Evolutionary conservation across 1,284 basidiomycete genomes (phyloP).

Genomic region (Malassezia brasiliensis): DNA sequence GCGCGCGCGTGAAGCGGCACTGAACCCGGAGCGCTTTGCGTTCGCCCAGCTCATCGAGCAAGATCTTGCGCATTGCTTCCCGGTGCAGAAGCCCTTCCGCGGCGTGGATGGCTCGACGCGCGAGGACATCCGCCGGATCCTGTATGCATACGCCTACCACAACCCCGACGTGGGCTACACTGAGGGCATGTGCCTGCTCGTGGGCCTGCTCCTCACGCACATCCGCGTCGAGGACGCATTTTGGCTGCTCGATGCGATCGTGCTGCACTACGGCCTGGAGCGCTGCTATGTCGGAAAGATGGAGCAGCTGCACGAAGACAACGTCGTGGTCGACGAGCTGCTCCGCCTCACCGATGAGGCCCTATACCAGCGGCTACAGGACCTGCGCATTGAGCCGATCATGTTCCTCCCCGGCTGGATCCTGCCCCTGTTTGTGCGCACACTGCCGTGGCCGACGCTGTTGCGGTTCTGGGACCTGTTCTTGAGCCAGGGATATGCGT

Average conservation of each 20-base stretch:
- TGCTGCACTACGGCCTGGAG: slow-evolving; percentile 54
- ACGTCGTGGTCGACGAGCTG: slow-evolving; percentile 64
- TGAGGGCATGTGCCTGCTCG: slow-evolving; percentile 63
- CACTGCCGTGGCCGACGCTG: slow-evolving; percentile 66
- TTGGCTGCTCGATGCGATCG: slow-evolving; percentile 64
- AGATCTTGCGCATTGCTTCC: slow-evolving; percentile 40
- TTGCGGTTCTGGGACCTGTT: slow-evolving; percentile 79
- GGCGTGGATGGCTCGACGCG: slow-evolving; percentile 31
- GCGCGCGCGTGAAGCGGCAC: slow-evolving; percentile 26
- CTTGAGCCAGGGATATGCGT: slow-evolving; percentile 62
- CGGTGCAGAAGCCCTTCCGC: slow-evolving; percentile 34
- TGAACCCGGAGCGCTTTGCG: slow-evolving; percentile 32
- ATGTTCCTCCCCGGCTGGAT: slow-evolving; percentile 47
- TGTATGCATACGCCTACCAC: slow-evolving; percentile 47
- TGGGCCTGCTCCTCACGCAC: slow-evolving; percentile 67
- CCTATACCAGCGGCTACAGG: slow-evolving; percentile 30
- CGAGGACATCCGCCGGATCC: slow-evolving; percentile 36
- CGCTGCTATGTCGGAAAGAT: slow-evolving; percentile 63
- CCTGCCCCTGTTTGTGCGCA: slow-evolving; percentile 60
- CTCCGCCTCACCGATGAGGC: slow-evolving; percentile 61
- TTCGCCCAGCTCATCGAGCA: slow-evolving; percentile 41
- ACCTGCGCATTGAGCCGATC: slow-evolving; percentile 32
- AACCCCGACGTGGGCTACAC: slow-evolving; percentile 50
- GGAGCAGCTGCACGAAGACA: slow-evolving; percentile 70
- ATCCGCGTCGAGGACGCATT: slow-evolving; percentile 84